Evolutionary conservation across 495 filamentous ascomycete species (phyloP).

Genomic region (Glarea lozoyensis): DNA sequence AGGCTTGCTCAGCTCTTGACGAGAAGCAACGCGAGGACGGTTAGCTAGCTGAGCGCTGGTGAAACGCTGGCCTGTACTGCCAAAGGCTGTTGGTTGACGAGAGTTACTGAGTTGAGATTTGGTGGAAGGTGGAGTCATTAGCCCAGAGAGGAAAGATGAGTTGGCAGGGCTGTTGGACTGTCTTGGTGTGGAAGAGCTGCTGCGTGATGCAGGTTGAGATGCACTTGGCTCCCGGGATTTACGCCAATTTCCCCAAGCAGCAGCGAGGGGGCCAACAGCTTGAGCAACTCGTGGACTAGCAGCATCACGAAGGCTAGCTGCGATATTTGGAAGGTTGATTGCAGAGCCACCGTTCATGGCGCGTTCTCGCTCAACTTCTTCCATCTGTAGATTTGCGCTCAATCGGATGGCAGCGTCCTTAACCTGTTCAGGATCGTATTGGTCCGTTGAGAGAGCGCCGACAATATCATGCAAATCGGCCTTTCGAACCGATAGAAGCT

Average conservation of each 20-base stretch:
- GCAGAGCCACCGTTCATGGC: constrained; percentile 48
- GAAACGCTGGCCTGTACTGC: constrained; percentile 40
- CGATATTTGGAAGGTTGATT: constrained; percentile 43
- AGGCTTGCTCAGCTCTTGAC: constrained; percentile 19
- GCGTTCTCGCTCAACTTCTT: constrained; percentile 87
- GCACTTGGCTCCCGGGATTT: constrained; percentile 42
- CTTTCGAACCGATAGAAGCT: constrained; percentile 81
- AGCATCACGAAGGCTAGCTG: constrained; percentile 44
- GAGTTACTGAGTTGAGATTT: too few species aligned
- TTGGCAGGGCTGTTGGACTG: constrained; percentile 51
- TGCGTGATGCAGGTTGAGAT: constrained; percentile 22
- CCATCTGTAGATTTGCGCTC: constrained; percentile 93
- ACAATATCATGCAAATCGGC: constrained; percentile 92
- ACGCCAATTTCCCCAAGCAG: constrained; percentile 80
- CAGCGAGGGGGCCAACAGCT: constrained; percentile 66
- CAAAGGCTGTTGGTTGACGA: constrained; percentile 36
- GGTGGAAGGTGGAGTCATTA: constrained; percentile 75
- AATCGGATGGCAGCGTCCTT: constrained; percentile 87
- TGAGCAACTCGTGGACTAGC: constrained; percentile 71
- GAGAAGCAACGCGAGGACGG: constrained; percentile 28
- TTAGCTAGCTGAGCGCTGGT: constrained; percentile 38
- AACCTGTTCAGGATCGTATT: constrained; percentile 65
- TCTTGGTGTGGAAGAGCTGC: constrained; percentile 36
- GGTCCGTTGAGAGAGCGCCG: constrained; percentile 59
- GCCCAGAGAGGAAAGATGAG: constrained; percentile 50